Percentiles rank a stretch among this genome's conserved stretches.
Conservation (phyloP, 495 filamentous ascomycete genomes). For the Aspergillus indologenus region DNA sequence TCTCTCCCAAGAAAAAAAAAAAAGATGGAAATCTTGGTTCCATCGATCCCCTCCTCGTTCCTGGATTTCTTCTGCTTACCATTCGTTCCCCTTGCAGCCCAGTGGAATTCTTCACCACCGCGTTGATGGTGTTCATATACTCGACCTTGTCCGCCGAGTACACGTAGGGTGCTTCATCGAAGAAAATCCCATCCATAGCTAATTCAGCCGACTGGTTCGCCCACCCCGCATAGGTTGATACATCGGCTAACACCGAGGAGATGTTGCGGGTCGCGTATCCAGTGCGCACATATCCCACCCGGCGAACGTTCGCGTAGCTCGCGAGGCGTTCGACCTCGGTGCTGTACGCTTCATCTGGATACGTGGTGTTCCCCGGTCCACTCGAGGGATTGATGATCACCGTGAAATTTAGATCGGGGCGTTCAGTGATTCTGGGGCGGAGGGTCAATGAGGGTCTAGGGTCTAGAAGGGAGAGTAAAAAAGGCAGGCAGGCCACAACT, state of each 20-base stretch:
- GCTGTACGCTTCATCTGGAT: conserved; percentile 32
- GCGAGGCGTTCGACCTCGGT: conserved; percentile 37
- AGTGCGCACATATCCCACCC: conserved; percentile 50
- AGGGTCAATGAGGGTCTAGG: background rate
- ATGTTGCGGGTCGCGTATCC: conserved; percentile 26
- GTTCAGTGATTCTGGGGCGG: conserved; percentile 22
- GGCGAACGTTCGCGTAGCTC: conserved; percentile 39
- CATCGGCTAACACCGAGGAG: conserved; percentile 31
- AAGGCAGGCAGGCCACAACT: background rate
- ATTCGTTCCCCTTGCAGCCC: conserved; percentile 5
- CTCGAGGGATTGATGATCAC: conserved; percentile 46
- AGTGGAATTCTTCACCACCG: conserved; percentile 21
- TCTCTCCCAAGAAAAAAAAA: background rate
- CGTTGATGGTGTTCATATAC: conserved; percentile 33
- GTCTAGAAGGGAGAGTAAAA: background rate
- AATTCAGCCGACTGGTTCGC: conserved; percentile 28
- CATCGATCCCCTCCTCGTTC: too few species aligned
- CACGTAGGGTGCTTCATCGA: conserved; percentile 41
- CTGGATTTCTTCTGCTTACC: conserved; percentile 7
- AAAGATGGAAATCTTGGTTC: too few species aligned
- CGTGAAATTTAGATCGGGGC: conserved; percentile 36
- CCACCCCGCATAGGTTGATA: conserved; percentile 45
- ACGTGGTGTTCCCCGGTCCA: conserved; percentile 39
- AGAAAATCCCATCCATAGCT: conserved; percentile 45
- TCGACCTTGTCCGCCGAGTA: conserved; percentile 24